phyloP scores from a whole-genome alignment of 495 filamentous ascomycete genomes.

The Hypoxylon trugodes region DNA sequence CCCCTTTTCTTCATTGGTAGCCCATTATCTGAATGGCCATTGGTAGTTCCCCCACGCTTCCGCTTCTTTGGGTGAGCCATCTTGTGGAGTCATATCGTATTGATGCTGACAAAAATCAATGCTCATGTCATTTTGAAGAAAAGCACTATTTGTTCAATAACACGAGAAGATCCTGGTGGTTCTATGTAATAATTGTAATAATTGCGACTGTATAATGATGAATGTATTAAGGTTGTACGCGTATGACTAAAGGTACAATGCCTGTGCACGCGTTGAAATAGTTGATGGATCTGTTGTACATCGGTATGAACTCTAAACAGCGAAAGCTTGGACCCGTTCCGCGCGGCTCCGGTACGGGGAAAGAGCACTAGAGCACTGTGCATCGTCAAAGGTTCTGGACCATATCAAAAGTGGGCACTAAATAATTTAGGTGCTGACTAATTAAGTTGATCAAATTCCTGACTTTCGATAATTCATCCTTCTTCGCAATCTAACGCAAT shows the following conservation, averaged over 20 bases:
- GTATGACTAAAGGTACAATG: neutral
- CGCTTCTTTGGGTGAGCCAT: slow-evolving; percentile 44
- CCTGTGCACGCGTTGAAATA: neutral
- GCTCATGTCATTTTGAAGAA: neutral
- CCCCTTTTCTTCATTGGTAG: slow-evolving; percentile 44
- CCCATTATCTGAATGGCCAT: slow-evolving; percentile 14
- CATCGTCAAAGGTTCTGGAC: neutral
- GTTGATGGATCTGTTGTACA: neutral
- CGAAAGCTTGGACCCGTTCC: slow-evolving; percentile 5
- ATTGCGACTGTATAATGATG: no score
- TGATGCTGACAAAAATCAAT: neutral
- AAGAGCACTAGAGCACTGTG: slow-evolving; percentile 4
- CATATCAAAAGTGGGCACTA: no score
- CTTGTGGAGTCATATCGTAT: slow-evolving; percentile 15
- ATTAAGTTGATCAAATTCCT: no score
- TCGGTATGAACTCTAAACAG: neutral
- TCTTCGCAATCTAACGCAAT: no score
- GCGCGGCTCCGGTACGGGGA: slow-evolving; percentile 16
- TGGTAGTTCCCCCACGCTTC: slow-evolving; percentile 34
- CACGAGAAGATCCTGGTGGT: no score
- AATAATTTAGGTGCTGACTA: no score
- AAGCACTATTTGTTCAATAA: neutral
- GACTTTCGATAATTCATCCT: no score
- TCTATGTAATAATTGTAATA: no score
- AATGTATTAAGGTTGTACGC: no score